A percentile compares a stretch with the other conserved stretches of the same genome.
These are phyloP conservation scores for Dioscorea cayenensis DNA, from an alignment of 116 monocot species.

Conservation along the genomic window DNA sequence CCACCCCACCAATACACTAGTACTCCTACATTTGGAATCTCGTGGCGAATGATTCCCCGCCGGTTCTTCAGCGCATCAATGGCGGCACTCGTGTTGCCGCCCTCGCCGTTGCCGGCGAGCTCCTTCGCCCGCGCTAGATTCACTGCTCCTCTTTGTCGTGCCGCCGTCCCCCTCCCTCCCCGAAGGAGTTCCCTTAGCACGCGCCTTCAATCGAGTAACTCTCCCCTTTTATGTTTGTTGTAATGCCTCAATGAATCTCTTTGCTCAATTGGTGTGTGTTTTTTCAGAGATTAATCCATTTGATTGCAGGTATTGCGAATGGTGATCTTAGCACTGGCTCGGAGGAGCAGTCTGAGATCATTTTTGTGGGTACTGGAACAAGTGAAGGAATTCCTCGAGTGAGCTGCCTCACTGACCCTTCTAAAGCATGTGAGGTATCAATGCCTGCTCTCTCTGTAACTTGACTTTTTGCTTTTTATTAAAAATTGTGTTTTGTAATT, in stretches of 20 bases:
- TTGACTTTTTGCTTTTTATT: background rate
- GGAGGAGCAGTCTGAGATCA: slow-evolving; percentile 67
- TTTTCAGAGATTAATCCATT: background rate
- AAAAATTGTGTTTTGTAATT: background rate
- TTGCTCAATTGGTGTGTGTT: background rate
- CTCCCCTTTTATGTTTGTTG: background rate
- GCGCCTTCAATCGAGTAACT: background rate
- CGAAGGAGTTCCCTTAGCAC: background rate
- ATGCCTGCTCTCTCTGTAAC: background rate
- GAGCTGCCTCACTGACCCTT: slow-evolving; percentile 86
- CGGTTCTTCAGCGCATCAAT: background rate
- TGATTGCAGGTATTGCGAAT: slow-evolving; percentile 24
- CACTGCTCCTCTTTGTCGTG: background rate
- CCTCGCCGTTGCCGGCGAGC: background rate
- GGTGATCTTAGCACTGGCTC: slow-evolving; percentile 8
- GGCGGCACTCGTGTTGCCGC: background rate
- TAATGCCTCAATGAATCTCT: background rate
- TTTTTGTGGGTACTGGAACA: slow-evolving; percentile 93
- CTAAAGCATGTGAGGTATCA: slow-evolving; percentile 54
- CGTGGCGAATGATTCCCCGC: background rate
- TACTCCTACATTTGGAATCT: background rate
- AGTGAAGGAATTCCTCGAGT: slow-evolving; percentile 96
- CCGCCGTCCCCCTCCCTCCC: background rate
- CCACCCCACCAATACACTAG: too few relatives aligned
- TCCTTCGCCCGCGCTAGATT: background rate